Base-by-base conservation (phyloP, 495 filamentous ascomycete genomes). In the Tuber borchii region DNA sequence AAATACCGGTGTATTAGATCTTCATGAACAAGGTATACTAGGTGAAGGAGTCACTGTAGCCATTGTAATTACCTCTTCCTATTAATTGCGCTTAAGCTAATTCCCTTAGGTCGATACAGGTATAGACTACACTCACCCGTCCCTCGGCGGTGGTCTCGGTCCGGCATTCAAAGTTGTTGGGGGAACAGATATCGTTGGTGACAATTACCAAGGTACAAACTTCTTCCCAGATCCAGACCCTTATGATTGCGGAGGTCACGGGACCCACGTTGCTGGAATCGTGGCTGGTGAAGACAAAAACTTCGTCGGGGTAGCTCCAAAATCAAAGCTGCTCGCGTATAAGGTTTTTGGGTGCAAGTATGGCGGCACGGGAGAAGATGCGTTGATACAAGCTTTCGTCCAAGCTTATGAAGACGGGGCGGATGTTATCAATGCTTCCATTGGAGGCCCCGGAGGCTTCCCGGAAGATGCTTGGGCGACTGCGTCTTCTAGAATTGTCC, bases 381-480 rank as follows among this genome's bases (percentile, higher is more conserved):
- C 88, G 26, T 80, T 90, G 79, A 88, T 89, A 43, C 84, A 84
- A 19, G 88, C 88, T 9, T 89, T 88, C 76, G 85, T 87, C 80
- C 84, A 83, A 83, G 88, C 88, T 7, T 89, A 86, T 75, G 86
- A 89, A 78, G 88, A 84, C 68, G 88, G 88, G 19, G 87, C 86
- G 43, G 87, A 90, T 79, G 86, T 90, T 77, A 90, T 90, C 78
- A 88, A 88, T 40, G 87, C 87, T 17, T 89, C 88, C 9, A 87
- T 90, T 70, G 88, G 88, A n/a, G 86, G 85, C 0, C 82, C 87
- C 37, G 86, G 84, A 0, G 88, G 88, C 19, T 90, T 88, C 87
- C 83, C 83, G 3, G 88, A 89, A 77, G 87, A 87, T 68, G 85
- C 87, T 9, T 89, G 88, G 87, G 85, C 86, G 22, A 84, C 85